Base-by-base conservation (phyloP, 202 grass and related monocot species). In the Zoysia matrella region DNA sequence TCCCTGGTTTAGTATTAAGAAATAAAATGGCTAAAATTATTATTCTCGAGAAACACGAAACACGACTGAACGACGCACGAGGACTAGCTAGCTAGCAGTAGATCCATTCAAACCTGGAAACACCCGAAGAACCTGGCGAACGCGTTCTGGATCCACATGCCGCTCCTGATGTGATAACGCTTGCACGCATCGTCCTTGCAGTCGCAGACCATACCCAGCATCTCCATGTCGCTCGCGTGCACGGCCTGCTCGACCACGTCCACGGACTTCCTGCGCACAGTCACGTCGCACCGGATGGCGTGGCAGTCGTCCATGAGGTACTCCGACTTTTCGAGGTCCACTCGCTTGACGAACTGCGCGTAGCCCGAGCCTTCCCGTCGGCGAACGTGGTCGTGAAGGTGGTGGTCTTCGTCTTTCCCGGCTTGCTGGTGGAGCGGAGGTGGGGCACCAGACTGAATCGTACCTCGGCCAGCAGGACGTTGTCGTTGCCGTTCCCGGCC, bases 271-370 rank as follows among this genome's bases (percentile, higher is more conserved):
- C 57, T 1, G 40, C 69, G 41, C 15, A 79, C 63, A 41, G 64
- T 15, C 5, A 79, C 12, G 64, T 79, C 76, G 15, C 76, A 79
- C 3, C 63, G 50, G 14, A 79, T 18, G 76, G 76, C 75, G 47
- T 65, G 46, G 61, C 75, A 66, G 61, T 66, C 75, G 48, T 66
- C 61, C 61, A 13, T 11, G 61, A 78, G 60, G 75, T 52, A 72
- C 45, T n/a, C 58, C 13, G 79, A 51, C 14, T 4, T 50, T 67
- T 81, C 67, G 1, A 81, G 55, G 5, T 72, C 54, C 2, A 40
- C 5, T 13, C 46, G 46, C 12, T 0, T 51, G 56, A 72, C 42
- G 47, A 72, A 52, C 67, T 5, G 46, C 12, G 1, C 0, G 67
- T 14, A 63, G 22, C 68, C 78, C 30, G 30, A 36, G 1, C 30